Conservation (phyloP, 1,284 basidiomycete species). For the Ganoderma sinense region DNA sequence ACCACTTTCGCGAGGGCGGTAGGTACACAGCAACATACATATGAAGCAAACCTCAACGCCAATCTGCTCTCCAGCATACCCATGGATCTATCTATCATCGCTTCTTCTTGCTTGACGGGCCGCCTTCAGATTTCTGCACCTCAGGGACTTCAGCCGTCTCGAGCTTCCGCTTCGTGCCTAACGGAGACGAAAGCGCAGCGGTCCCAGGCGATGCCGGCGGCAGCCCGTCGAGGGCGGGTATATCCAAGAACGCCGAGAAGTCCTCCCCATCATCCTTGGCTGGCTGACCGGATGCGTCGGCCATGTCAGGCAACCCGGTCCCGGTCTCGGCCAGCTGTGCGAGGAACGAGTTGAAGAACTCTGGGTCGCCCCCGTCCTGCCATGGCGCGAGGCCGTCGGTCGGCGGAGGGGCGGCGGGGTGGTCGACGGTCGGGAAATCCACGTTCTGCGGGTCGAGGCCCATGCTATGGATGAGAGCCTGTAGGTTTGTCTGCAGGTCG, state of each 20-base stretch:
- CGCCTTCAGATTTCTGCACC: constrained; percentile 3
- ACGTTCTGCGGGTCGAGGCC: constrained; percentile 64
- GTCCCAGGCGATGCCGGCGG: constrained; percentile 17
- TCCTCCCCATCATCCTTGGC: constrained; percentile 38
- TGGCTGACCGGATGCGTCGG: neutral
- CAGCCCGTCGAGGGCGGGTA: constrained; percentile 35
- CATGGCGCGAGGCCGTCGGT: neutral
- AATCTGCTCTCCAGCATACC: too few relatives aligned
- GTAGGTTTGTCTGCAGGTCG: constrained; percentile 73
- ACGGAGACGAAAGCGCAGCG: constrained; percentile 19
- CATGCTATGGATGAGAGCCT: constrained; percentile 75
- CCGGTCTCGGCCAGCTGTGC: constrained; percentile 33
- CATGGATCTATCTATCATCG: constrained; percentile 6
- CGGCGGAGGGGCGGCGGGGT: constrained; percentile 7
- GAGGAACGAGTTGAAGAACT: constrained; percentile 38
- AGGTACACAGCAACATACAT: neutral
- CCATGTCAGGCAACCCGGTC: constrained; percentile 28
- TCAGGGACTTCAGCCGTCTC: constrained; percentile 44
- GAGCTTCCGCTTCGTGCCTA: constrained; percentile 55
- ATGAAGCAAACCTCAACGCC: neutral
- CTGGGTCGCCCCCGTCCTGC: constrained; percentile 40
- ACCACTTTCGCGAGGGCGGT: neutral
- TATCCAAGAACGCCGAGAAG: constrained; percentile 51
- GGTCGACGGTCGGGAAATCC: constrained; percentile 32
- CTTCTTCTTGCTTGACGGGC: constrained; percentile 24